Evolutionary conservation across 2,329 filamentous ascomycete genomes (phyloP).

Genomic region (Alternaria burnsii): DNA sequence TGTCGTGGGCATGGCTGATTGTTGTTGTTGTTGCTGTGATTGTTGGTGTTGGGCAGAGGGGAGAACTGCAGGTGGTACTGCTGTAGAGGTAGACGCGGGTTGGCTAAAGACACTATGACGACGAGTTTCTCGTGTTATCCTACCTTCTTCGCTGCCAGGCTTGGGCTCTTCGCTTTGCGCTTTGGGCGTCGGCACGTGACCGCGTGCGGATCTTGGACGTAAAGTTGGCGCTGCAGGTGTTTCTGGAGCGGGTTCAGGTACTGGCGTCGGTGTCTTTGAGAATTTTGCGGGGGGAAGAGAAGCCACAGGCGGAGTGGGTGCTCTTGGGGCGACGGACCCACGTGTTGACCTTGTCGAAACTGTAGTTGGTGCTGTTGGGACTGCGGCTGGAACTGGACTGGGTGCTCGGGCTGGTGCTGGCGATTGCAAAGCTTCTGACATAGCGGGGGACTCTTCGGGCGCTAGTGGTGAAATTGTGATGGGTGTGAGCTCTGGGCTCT

Average conservation of each 20-base stretch:
- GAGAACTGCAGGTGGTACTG: conserved; percentile 1
- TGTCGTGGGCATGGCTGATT: conserved; percentile 50
- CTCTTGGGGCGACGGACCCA: conserved; percentile 43
- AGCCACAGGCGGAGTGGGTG: conserved; percentile 31
- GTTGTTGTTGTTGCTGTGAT: neutral
- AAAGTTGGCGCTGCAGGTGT: conserved; percentile 24
- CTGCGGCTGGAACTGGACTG: conserved; percentile 18
- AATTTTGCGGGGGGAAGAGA: conserved; percentile 25
- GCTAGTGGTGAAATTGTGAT: conserved; percentile 26
- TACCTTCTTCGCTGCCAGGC: conserved; percentile 45
- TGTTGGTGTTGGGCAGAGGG: neutral
- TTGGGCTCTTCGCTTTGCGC: conserved; percentile 60
- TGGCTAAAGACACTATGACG: conserved; percentile 58
- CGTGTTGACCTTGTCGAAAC: conserved; percentile 47
- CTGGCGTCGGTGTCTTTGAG: conserved; percentile 30
- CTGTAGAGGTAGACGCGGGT: conserved; percentile 30
- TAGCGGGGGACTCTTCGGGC: conserved; percentile 20
- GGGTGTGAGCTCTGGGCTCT: conserved; percentile 30
- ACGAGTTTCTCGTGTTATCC: conserved; percentile 50
- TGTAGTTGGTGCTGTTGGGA: conserved; percentile 31
- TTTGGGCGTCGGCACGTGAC: conserved; percentile 50
- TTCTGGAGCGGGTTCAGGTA: conserved; percentile 23
- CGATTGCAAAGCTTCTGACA: conserved; percentile 9
- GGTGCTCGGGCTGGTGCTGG: conserved; percentile 9
- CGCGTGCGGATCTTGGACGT: conserved; percentile 52